Evolutionary conservation across 169 alveolate species (phyloP), one percentile per base, ranked within the genome.

Genomic region (Cryptosporidium meleagridis): DNA sequence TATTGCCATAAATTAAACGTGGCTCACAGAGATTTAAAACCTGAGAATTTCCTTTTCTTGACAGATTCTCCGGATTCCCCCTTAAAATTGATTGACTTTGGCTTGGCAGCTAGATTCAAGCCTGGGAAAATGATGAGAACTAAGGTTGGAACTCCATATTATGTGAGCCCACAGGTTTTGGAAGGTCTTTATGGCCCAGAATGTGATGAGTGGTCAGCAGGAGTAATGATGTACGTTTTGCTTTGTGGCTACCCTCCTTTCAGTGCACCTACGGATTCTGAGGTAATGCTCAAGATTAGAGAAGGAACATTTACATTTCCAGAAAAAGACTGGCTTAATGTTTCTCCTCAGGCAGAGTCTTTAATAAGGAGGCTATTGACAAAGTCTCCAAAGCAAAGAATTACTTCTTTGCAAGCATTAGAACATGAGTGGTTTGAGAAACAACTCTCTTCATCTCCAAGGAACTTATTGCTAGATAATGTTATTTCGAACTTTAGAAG

Each of bases 151-250:
- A 94, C 98, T 41, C 93, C 95, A 33, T 94, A 94, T 86, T 96
- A 95, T 91, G 95, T 95, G 31, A 95, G 97, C 4, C 98, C 98
- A 4, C 97, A 96, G 93, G 97, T 94, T 4, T 92, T 97, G 18
- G 71, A 75, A 26, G 85, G 93, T 29, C 70, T 73, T 29, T 92
- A 92, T 85, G 91, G 91, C 51, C 93, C 84, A 18, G 93, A 94
- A 80, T 97, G 99, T 86, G 98, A 97, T 85, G 91, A 95, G 26
- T 97, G 98, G 98, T 94, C 97, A 21, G 91, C 94, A 53, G 97
- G 96, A 26, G 96, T 95, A 1, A 96, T 96, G 85, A 75, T 96
- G 91, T 97, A 95, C 92, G 94, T 96, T 29, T 85, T 96, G 69
- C 94, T 97, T 33, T 92, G 97, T 80, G 98, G 97, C 3, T 95